A percentile compares a stretch with the other conserved stretches of the same genome.
phyloP scores from a whole-genome alignment of 345 rosid species.

The Balakata baccata region DNA sequence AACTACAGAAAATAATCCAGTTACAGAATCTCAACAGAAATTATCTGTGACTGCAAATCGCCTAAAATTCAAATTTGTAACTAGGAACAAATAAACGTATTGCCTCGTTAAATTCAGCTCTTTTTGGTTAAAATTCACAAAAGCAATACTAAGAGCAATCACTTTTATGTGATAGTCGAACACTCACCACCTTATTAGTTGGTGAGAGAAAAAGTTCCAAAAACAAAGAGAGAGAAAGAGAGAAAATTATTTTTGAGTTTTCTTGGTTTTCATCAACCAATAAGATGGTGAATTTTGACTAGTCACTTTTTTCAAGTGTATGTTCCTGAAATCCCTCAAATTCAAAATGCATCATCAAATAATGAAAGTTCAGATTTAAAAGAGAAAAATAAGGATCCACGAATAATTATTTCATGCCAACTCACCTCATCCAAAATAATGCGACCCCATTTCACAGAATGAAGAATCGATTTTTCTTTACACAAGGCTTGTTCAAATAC shows the following conservation, averaged over 20 bases:
- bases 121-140: background rate
- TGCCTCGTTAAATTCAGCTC: background rate
- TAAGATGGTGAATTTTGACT: too few relatives aligned
- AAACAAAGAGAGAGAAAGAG: too few relatives aligned
- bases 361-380: background rate
- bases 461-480: slow-evolving; percentile 56
- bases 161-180: too few relatives aligned
- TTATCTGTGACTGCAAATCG: background rate
- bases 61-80: background rate
- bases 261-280: too few relatives aligned
- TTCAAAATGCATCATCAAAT: background rate
- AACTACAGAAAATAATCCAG: background rate
- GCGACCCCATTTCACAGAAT: slow-evolving; percentile 78
- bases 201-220: too few relatives aligned
- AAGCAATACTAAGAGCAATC: too few relatives aligned
- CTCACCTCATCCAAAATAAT: slow-evolving; percentile 92
- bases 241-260: too few relatives aligned
- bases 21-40: background rate
- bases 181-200: too few relatives aligned
- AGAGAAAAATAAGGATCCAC: background rate
- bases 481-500: slow-evolving; percentile 21
- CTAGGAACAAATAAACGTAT: background rate
- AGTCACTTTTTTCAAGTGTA: too few relatives aligned
- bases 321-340: background rate
- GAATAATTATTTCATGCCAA: slow-evolving; percentile 1